These are phyloP conservation scores for Pogostemon cablin DNA, from an alignment of 257 asterid genomes.

Conservation along the genomic window DNA sequence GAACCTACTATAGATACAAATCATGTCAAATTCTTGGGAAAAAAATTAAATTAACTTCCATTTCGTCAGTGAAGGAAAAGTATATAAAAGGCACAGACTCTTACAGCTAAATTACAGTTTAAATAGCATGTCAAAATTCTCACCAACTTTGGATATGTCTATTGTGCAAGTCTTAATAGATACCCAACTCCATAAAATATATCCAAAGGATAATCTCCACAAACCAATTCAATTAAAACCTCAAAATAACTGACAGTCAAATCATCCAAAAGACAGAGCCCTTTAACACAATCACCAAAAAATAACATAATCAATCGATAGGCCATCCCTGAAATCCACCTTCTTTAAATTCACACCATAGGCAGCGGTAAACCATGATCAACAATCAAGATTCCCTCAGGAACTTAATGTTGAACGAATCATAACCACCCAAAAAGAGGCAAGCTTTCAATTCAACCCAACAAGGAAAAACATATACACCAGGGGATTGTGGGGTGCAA, in stretches of 20 bases:
- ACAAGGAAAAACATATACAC: neutral
- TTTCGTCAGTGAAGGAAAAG: conserved; percentile 1
- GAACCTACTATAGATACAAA: neutral
- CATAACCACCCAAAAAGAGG: neutral
- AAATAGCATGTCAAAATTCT: conserved; percentile 21
- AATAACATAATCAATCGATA: conserved; percentile 16
- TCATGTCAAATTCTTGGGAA: neutral
- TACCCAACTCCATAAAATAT: conserved; percentile 15
- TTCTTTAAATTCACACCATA: conserved; percentile 7
- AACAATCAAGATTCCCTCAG: conserved; percentile 7
- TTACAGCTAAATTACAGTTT: neutral
- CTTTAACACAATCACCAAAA: conserved; percentile 9
- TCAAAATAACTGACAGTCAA: conserved; percentile 20
- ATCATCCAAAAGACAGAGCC: conserved; percentile 17
- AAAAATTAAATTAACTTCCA: neutral
- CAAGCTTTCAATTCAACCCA: conserved; percentile 28
- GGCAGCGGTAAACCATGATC: conserved; percentile 4
- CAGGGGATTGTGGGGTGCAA: neutral
- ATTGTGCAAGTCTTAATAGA: conserved; percentile 15
- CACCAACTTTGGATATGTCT: neutral
- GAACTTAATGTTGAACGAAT: conserved; percentile 21
- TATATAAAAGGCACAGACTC: neutral
- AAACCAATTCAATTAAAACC: conserved; percentile 16
- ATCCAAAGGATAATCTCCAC: conserved; percentile 22
- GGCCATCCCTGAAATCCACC: conserved; percentile 27